phyloP scores from a whole-genome alignment of 2,329 filamentous ascomycete genomes.

The Pseudocercospora fuligena region DNA sequence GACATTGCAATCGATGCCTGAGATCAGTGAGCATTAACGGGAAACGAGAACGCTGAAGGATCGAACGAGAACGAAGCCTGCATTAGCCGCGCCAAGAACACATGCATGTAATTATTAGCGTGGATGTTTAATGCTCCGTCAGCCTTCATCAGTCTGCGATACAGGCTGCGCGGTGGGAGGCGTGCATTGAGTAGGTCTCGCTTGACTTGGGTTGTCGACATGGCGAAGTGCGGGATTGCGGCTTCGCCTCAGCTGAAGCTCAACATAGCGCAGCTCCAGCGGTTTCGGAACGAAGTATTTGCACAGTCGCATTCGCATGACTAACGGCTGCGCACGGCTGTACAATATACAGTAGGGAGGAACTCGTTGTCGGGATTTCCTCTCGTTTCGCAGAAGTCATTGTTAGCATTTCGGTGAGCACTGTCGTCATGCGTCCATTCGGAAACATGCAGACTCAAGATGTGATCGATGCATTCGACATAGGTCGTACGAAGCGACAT shows the following conservation, averaged over 20 bases:
- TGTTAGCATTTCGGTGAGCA: background rate
- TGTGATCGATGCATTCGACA: background rate
- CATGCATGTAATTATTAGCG: background rate
- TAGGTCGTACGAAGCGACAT: background rate
- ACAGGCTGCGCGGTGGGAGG: background rate
- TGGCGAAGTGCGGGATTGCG: background rate
- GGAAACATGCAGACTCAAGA: constrained; percentile 1
- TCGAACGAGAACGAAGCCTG: constrained; percentile 6
- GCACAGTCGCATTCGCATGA: background rate
- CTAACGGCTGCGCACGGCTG: background rate
- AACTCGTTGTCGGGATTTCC: background rate
- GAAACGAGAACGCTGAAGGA: background rate
- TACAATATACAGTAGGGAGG: background rate
- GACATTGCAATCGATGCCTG: background rate
- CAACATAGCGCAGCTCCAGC: background rate
- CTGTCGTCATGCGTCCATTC: background rate
- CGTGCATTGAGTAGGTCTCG: background rate
- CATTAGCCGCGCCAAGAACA: background rate
- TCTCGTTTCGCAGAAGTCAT: background rate
- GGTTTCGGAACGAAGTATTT: constrained; percentile 1
- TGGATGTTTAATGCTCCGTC: background rate
- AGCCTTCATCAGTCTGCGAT: background rate
- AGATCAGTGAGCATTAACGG: background rate
- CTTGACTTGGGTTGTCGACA: background rate
- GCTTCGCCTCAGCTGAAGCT: background rate